Evolutionary conservation across 257 asterid species (phyloP).

Genomic region (Dorcoceras hygrometricum): DNA sequence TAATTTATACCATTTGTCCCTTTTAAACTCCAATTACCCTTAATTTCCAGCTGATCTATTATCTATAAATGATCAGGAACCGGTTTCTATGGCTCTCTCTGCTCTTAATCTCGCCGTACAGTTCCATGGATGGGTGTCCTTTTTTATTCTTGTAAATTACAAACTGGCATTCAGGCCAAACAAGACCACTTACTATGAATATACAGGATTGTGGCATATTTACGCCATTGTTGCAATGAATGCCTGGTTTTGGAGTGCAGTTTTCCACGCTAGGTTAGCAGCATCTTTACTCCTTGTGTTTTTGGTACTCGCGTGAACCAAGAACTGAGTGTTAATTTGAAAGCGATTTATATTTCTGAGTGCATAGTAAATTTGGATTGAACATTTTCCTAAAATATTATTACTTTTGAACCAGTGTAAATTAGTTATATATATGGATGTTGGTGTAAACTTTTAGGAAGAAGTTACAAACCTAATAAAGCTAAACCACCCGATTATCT

Average conservation of each 20-base stretch:
- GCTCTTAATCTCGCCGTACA: constrained; percentile 85
- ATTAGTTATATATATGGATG: not conserved
- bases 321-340: not conserved
- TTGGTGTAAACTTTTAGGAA: too few relatives aligned
- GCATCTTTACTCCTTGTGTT: not conserved
- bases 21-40: constrained; percentile 11
- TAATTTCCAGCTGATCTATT: constrained; percentile 11
- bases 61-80: constrained; percentile 52
- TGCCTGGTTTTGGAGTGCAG: constrained; percentile 83
- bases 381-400: not conserved
- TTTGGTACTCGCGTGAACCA: not conserved
- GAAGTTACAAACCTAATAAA: not conserved
- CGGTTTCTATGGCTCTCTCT: constrained; percentile 84
- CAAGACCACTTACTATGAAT: constrained; percentile 67
- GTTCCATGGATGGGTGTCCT: constrained; percentile 92
- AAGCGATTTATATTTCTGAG: not conserved
- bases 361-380: too few relatives aligned
- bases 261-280: constrained; percentile 75
- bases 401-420: not conserved
- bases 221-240: constrained; percentile 78
- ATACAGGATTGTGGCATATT: constrained; percentile 78
- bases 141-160: constrained; percentile 74
- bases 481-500: too few relatives aligned
- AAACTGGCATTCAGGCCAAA: constrained; percentile 66
- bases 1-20: constrained; percentile 24